Evolutionary conservation across 106 monocot genomes (phyloP).

Genomic region (Ottelia alismoides): DNA sequence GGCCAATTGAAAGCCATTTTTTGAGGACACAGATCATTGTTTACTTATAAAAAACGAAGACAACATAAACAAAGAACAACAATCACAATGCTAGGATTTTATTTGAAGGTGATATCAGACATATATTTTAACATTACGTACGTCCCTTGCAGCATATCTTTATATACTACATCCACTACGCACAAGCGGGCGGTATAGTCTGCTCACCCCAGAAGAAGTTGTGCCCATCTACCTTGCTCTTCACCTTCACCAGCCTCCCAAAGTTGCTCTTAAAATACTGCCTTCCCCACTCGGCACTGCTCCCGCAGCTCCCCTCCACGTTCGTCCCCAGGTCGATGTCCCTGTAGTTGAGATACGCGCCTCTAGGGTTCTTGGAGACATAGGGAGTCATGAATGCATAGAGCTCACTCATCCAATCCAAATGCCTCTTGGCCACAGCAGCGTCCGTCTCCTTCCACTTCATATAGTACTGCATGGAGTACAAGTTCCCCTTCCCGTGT

Average conservation of each 20-base stretch:
- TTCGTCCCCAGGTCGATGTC: conserved; percentile 9
- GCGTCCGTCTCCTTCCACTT: neutral
- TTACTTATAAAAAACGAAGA: too few relatives aligned
- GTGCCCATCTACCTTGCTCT: neutral
- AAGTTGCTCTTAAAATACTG: conserved; percentile 3
- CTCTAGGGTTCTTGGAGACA: conserved; percentile 4
- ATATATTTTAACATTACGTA: too few relatives aligned
- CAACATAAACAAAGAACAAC: too few relatives aligned
- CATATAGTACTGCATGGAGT: conserved; percentile 7
- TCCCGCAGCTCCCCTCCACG: neutral
- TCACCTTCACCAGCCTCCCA: neutral
- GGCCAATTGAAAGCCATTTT: too few relatives aligned
- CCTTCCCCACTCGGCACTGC: neutral
- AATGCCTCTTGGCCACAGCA: neutral
- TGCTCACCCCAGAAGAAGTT: conserved; percentile 12
- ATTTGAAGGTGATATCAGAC: too few relatives aligned
- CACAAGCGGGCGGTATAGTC: conserved; percentile 9
- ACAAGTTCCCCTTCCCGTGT: conserved; percentile 4
- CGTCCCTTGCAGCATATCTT: too few relatives aligned
- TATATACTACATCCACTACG: too few relatives aligned
- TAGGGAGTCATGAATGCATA: conserved; percentile 3
- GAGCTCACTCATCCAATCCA: conserved; percentile 10
- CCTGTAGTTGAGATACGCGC: conserved; percentile 7
- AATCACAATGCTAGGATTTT: too few relatives aligned
- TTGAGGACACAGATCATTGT: too few relatives aligned